Evolutionary conservation across 225 moss, liverwort and hornwort species (phyloP).

Genomic region (Takakia lepidozioides): DNA sequence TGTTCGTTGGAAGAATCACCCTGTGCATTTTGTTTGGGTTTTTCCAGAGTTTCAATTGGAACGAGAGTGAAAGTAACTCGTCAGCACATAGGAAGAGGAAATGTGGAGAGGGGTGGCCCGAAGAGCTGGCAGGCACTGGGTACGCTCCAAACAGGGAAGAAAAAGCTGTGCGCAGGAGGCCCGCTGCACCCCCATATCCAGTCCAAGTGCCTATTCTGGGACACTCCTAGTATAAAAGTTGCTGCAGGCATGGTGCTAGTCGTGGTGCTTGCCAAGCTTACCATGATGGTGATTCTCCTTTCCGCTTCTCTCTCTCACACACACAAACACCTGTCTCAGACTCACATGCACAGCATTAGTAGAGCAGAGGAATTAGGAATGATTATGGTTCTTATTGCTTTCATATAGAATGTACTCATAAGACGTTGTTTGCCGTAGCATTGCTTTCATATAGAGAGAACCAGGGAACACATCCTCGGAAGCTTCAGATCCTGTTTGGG

Average conservation of each 20-base stretch:
- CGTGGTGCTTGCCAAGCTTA: slow-evolving; percentile 71
- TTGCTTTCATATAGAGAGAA: too few relatives aligned
- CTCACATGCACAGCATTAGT: too few relatives aligned
- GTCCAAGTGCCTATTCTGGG: slow-evolving; percentile 61
- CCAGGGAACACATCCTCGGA: too few relatives aligned
- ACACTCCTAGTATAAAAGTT: slow-evolving; percentile 62
- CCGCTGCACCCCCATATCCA: slow-evolving; percentile 17
- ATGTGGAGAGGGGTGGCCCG: too few relatives aligned
- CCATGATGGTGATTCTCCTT: slow-evolving; percentile 60
- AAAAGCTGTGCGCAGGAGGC: slow-evolving; percentile 15
- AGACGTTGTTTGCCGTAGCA: background rate
- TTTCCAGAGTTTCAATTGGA: too few relatives aligned
- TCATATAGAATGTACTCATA: background rate
- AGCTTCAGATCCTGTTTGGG: background rate
- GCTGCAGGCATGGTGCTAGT: slow-evolving; percentile 72
- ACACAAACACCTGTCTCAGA: background rate
- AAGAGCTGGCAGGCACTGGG: too few relatives aligned
- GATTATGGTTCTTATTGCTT: background rate
- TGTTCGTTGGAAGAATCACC: too few relatives aligned
- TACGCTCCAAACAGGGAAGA: too few relatives aligned
- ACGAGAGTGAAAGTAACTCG: too few relatives aligned
- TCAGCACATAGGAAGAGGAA: too few relatives aligned
- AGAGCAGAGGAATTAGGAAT: background rate
- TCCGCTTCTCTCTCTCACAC: background rate
- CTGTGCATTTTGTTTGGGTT: too few relatives aligned